Evolutionary conservation across 2,329 filamentous ascomycete species (phyloP).

Genomic region (Fusarium sp.): DNA sequence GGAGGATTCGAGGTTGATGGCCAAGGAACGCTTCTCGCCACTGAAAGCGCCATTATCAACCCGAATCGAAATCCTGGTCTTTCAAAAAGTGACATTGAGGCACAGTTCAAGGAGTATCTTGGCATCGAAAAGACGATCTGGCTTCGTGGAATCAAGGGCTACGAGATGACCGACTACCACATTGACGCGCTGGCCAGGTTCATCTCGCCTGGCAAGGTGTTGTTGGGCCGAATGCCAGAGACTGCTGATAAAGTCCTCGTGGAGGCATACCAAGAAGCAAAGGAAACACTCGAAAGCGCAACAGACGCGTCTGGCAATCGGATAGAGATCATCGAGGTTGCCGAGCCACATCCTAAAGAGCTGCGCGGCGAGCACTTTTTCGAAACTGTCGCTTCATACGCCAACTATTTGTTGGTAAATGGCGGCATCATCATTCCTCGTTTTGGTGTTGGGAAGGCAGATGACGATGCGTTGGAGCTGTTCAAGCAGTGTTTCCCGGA

Average conservation of each 20-base stretch:
- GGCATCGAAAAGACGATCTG: slow-evolving; percentile 45
- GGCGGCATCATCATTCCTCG: slow-evolving; percentile 45
- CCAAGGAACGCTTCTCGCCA: slow-evolving; percentile 43
- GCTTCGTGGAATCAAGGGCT: slow-evolving; percentile 37
- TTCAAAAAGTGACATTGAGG: slow-evolving; percentile 35
- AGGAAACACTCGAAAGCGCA: slow-evolving; percentile 18
- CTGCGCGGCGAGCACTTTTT: neutral
- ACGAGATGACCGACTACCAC: slow-evolving; percentile 46
- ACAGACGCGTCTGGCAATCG: slow-evolving; percentile 38
- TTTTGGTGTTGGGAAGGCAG: slow-evolving; percentile 40
- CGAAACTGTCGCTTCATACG: slow-evolving; percentile 29
- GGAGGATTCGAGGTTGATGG: slow-evolving; percentile 46
- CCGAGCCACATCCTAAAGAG: slow-evolving; percentile 34
- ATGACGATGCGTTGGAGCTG: slow-evolving; percentile 34
- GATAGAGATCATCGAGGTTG: slow-evolving; percentile 39
- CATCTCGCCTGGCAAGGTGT: slow-evolving; percentile 34
- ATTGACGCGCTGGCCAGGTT: slow-evolving; percentile 46
- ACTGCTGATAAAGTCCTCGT: slow-evolving; percentile 6
- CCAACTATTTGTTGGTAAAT: slow-evolving; percentile 46
- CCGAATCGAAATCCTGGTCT: slow-evolving; percentile 43
- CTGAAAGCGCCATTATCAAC: slow-evolving; percentile 46
- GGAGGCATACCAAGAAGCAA: slow-evolving; percentile 40
- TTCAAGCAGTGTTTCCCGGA: slow-evolving; percentile 21
- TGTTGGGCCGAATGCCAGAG: slow-evolving; percentile 37
- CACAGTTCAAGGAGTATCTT: slow-evolving; percentile 32